Evolutionary conservation across 2,329 filamentous ascomycete species (phyloP), one percentile per base, ranked within the genome.

Genomic region (Aspergillus tanneri): DNA sequence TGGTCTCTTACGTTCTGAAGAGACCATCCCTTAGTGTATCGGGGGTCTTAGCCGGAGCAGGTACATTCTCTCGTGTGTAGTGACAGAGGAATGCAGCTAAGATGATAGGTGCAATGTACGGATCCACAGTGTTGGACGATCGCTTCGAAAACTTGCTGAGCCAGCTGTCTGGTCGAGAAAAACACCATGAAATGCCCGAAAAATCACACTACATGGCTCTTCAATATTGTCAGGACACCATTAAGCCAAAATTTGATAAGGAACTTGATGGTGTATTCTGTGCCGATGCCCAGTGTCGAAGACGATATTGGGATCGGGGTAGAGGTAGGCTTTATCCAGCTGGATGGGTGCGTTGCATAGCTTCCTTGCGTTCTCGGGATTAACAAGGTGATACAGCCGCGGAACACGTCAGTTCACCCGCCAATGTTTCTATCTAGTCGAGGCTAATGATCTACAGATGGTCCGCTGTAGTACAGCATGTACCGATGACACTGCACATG

Each of bases 321-420:
- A 2, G 23, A 46, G 18, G 48, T 55, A 38, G 47, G 52, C 1
- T 52, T 47, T 51, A 16, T 50, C 9, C 2, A 41, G 47, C 5
- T 50, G 24, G 52, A 58, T 39, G 3, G 14, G 19, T 8, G 4
- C 16, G 30, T 19, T 27, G 38, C 14, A 10, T 4, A 11, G 6
- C 5, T 2, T n/a, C 23, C 18, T 9, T 10, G 4, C 30, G 35
- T 19, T 5, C 23, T 14, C 45, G 39, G 18, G 41, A 65, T 5
- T 35, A 60, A 5, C 2, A 51, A 60, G 34, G 58, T 73, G 5
- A 62, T 72, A 21, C 69, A 71, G 21, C 64, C 62, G 1, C 49
- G 35, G 0, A 55, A 64, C 35, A 52, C 62, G 60, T 63, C 47
- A 55, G 60, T 58, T 5, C 23, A 2, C 3, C n/a, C 5, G 9